These are phyloP conservation scores for Thelonectria olida DNA, from an alignment of 2,329 filamentous ascomycete species.

Conservation along the genomic window DNA sequence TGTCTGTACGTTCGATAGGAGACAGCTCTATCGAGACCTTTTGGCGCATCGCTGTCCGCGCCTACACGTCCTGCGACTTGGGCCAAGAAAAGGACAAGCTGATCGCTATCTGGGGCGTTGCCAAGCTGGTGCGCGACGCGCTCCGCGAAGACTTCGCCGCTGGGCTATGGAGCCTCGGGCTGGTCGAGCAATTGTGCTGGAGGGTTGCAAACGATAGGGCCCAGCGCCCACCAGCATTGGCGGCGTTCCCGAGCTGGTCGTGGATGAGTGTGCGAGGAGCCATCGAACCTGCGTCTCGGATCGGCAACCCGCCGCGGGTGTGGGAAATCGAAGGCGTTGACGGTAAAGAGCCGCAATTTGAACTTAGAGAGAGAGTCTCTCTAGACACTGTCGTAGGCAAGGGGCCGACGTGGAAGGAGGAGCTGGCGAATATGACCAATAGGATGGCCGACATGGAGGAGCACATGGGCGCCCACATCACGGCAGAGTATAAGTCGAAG, in stretches of 20 bases:
- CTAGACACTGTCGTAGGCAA: not conserved
- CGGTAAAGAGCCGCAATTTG: not conserved
- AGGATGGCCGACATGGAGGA: not conserved
- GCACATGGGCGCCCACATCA: not conserved
- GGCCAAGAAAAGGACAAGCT: not conserved
- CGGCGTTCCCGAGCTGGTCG: not conserved
- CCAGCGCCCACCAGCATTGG: not conserved
- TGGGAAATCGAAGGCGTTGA: not conserved
- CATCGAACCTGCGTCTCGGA: not conserved
- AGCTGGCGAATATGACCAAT: not conserved
- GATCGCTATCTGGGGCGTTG: not conserved
- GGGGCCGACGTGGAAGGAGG: not conserved
- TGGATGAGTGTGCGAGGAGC: constrained; percentile 1
- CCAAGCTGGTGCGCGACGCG: not conserved
- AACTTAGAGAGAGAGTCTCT: not conserved
- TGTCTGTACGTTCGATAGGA: not conserved
- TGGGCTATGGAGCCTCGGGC: not conserved
- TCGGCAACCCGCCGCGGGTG: not conserved
- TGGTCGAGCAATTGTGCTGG: not conserved
- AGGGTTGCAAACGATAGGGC: not conserved
- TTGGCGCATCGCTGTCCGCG: not conserved
- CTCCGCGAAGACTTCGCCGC: not conserved
- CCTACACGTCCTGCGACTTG: not conserved
- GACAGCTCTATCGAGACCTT: not conserved
- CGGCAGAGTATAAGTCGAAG: not conserved